A percentile compares a stretch with the other conserved stretches of the same genome.
Conservation (phyloP, 2,329 filamentous ascomycete genomes). For the Paraconiothyrium brasiliense region DNA sequence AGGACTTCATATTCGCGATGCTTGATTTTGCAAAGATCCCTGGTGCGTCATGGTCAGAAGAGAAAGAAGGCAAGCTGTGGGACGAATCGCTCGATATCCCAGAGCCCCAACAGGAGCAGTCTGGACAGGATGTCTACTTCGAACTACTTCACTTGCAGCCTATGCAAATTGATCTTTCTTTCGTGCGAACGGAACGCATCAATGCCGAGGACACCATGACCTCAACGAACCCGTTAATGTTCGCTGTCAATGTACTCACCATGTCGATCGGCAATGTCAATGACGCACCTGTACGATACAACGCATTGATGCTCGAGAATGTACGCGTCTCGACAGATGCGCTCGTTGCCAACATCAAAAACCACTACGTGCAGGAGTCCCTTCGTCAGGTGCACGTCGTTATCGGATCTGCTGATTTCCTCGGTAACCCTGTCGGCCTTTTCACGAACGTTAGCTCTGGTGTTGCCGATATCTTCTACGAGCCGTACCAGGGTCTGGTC, state of each 20-base stretch:
- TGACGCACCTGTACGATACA: conserved; percentile 92
- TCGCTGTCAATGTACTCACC: conserved; percentile 96
- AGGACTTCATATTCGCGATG: conserved; percentile 97
- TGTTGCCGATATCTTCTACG: conserved; percentile 98
- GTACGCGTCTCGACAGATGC: conserved; percentile 88
- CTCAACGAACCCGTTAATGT: conserved; percentile 92
- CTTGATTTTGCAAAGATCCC: conserved; percentile 94
- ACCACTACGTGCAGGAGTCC: conserved; percentile 96
- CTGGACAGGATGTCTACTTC: conserved; percentile 96
- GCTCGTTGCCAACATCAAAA: conserved; percentile 84
- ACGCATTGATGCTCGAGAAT: conserved; percentile 93
- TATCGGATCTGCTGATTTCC: conserved; percentile 94
- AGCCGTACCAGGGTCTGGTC: conserved; percentile 97
- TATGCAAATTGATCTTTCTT: conserved; percentile 96
- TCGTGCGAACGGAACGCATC: conserved; percentile 94
- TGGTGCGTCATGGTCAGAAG: conserved; percentile 85
- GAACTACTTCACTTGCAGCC: conserved; percentile 96
- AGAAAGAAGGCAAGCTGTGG: conserved; percentile 84
- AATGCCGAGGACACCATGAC: conserved; percentile 95
- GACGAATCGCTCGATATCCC: conserved; percentile 92
- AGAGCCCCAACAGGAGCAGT: conserved; percentile 84
- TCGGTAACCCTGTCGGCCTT: conserved; percentile 94
- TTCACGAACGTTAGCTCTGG: conserved; percentile 99
- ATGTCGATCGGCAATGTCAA: conserved; percentile 99
- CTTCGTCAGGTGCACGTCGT: conserved; percentile 97